Evolutionary conservation across 129 eudicot genomes (phyloP), one percentile per base, ranked within the genome.

Genomic region (carrot (Daucus carota)): DNA sequence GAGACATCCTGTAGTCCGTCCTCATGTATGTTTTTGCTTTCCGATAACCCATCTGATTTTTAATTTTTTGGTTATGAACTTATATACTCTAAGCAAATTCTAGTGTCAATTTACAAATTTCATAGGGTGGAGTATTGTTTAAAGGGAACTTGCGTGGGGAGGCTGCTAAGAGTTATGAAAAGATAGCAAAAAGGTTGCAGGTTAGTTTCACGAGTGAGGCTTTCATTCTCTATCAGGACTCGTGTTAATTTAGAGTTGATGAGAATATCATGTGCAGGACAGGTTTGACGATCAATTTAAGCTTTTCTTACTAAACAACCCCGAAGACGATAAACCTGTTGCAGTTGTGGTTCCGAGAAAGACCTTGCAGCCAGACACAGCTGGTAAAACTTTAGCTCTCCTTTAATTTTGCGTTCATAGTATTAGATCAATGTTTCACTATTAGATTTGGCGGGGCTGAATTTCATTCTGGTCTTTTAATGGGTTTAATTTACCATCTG

Each of bases 261-360:
- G 54, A 17, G 68, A 69, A 76, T 77, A 76, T 52, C 54, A 31
- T 78, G 67, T 85, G 77, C 95, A 95, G 99, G 96, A 88, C 76
- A 92, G 74, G 80, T 90, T 95, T 44, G 97, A 90, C 75, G 99
- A 95, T 78, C 90, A 84, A 72, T 95, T 92, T 84, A 95, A 88
- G 83, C 77, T 95, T 76, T 95, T 95, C 78, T 87, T 95, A 80
- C 79, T 95, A 72, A 77, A 86, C 54, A 92, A 95, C 76, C 99
- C 97, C 1, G 99, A 95, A 85, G 99, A 95, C 86, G 97, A 95
- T 84, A 88, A 89, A 75, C 99, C 99, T 72, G 96, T 95, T 48
- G 99, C 99, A 33, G 97, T 95, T 80, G 97, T 95, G 76, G 99
- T 95, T 75, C 99, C 99, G 32, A 86, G 83, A 82, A 89, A 73